Evolutionary conservation across 2,329 filamentous ascomycete species (phyloP).

Genomic region (Botrytis paeoniae): DNA sequence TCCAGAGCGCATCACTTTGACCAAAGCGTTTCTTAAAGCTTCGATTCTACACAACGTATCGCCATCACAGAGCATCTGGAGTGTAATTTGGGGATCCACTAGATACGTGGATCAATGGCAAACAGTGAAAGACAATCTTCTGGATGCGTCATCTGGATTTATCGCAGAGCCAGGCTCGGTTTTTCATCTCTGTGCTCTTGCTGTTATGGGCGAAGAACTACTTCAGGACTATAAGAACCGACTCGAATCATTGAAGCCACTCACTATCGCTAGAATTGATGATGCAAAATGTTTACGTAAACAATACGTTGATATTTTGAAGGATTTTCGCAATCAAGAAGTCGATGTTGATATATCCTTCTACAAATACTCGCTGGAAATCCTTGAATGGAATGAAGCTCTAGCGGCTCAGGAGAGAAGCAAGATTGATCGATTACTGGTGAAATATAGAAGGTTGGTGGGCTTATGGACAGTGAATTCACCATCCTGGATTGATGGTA

Average conservation of each 20-base stretch:
- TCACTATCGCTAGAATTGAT: not conserved
- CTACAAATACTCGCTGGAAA: conserved; percentile 28
- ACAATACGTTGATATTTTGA: conserved; percentile 25
- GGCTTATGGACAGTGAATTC: conserved; percentile 5
- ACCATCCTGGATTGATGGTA: conserved; percentile 2
- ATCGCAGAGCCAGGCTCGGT: conserved; percentile 20
- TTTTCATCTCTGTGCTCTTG: conserved; percentile 26
- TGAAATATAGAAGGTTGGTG: conserved; percentile 16
- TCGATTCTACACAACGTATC: conserved; percentile 9
- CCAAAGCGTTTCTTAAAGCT: conserved; percentile 26
- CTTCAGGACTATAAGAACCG: conserved; percentile 20
- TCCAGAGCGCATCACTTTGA: conserved; percentile 24
- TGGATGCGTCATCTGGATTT: conserved; percentile 17
- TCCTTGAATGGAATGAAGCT: conserved; percentile 23
- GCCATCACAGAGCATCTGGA: conserved; percentile 14
- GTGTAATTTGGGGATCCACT: conserved; percentile 14
- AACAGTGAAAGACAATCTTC: conserved; percentile 22
- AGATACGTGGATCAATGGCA: conserved; percentile 25
- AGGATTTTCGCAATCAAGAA: conserved; percentile 23
- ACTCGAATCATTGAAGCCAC: conserved; percentile 2
- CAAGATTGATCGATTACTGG: conserved; percentile 1
- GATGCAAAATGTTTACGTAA: conserved; percentile 13
- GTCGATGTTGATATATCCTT: conserved; percentile 23
- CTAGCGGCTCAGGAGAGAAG: conserved; percentile 13
- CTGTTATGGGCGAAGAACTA: conserved; percentile 26